Base-by-base conservation (phyloP, 2,329 filamentous ascomycete genomes). In the Cadophora sp. region DNA sequence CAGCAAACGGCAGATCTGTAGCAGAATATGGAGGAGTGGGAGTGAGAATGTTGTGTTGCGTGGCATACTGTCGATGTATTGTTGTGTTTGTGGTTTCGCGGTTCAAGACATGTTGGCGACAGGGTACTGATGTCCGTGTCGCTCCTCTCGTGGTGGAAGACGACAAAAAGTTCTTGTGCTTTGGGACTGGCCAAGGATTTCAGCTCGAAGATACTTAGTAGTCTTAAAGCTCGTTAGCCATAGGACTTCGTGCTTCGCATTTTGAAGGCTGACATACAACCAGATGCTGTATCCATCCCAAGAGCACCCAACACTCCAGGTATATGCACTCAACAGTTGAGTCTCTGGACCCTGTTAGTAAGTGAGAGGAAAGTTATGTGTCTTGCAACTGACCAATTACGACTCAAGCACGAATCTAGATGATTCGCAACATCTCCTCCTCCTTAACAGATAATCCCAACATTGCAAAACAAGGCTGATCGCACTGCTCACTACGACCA, bases 31-130 rank as follows among this genome's bases (percentile, higher is more conserved):
- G 51, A 55, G 51, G 27, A 55, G 51, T 31, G 27, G 26, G 51
- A 9, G 51, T n/a, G 51, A 55, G 51, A 31, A 7, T 27, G 26
- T 55, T 55, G 51, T 55, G 51, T 55, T 29, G 51, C n/a, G 51
- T 31, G 11, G 51, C 27, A 31, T 31, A 3, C 14, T 31, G 14
- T 55, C 26, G 27, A 29, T 55, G 16, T 55, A n/a, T 55, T n/a
- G 51, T 55, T 55, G 51, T 55, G 50, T 55, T 31, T 55, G 51
- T 26, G 16, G 51, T n/a, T 27, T 55, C 27, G 26, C 26, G 14
- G 26, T 55, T 9, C 12, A 12, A 48, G 43, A n/a, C 19, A 48
- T 19, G 7, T n/a, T n/a, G n/a, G n/a, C n/a, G n/a, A n/a, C n/a
- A n/a, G n/a, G n/a, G n/a, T n/a, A n/a, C n/a, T n/a, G n/a, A n/a